phyloP scores from a whole-genome alignment of 768 basidiomycete species.

The Tulasnella calospora region DNA sequence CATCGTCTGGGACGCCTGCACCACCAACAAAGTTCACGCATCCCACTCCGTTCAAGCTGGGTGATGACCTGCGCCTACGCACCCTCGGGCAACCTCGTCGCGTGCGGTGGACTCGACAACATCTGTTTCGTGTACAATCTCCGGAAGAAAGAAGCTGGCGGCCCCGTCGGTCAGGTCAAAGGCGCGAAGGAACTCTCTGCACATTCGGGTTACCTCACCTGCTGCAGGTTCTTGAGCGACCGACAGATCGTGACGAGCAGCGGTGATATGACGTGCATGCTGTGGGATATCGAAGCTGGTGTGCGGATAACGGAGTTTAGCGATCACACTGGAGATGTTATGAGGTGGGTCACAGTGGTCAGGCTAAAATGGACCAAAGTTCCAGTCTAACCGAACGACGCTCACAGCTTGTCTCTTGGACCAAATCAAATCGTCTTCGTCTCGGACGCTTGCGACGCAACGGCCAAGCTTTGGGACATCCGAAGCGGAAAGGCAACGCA shows the following conservation, averaged over 20 bases:
- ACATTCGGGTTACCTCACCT: constrained; percentile 95
- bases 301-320: constrained; percentile 96
- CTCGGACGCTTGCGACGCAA: constrained; percentile 97
- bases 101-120: constrained; percentile 98
- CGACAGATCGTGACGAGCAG: constrained; percentile 97
- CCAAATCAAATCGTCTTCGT: constrained; percentile 95
- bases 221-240: constrained; percentile 98
- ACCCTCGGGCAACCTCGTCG: constrained; percentile 94
- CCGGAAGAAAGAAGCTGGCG: constrained; percentile 64
- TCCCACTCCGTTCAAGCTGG: constrained; percentile 96
- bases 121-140: constrained; percentile 98
- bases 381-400: too few relatives aligned
- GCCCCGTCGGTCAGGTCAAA: constrained; percentile 49
- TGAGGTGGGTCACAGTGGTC: constrained; percentile 96
- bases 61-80: constrained; percentile 99
- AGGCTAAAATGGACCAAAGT: too few relatives aligned
- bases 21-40: constrained; percentile 99
- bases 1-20: constrained; percentile 99
- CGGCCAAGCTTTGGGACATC: constrained; percentile 99
- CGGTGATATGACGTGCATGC: constrained; percentile 99
- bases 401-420: constrained; percentile 80
- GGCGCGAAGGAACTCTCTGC: constrained; percentile 93
- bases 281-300: constrained; percentile 99
- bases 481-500: constrained; percentile 95
- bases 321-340: constrained; percentile 98